Evolutionary conservation across 1,284 basidiomycete species (phyloP).

Genomic region (Puccinia polysora): DNA sequence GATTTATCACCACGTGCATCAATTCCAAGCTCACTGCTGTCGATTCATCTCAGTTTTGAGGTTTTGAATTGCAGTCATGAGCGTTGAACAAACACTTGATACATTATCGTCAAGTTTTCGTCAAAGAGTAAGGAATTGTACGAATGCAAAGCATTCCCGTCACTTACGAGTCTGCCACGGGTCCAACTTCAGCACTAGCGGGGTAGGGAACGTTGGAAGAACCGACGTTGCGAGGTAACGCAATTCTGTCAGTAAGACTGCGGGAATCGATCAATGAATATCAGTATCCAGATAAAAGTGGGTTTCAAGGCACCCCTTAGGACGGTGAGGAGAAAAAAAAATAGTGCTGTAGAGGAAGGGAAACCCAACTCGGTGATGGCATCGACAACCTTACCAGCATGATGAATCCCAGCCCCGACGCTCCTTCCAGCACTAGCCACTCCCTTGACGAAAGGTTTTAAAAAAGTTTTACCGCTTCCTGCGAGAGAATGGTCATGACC

Average conservation of each 20-base stretch:
- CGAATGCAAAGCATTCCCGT: background rate
- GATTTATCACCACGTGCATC: background rate
- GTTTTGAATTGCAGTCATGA: constrained; percentile 2
- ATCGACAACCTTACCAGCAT: constrained; percentile 35
- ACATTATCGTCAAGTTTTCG: too few relatives aligned
- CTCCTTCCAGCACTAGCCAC: constrained; percentile 21
- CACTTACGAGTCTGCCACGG: background rate
- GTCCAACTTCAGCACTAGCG: background rate
- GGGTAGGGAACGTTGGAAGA: background rate
- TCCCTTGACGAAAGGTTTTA: constrained; percentile 22
- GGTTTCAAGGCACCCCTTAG: background rate
- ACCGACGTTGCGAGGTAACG: background rate
- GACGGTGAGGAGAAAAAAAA: background rate
- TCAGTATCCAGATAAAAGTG: background rate
- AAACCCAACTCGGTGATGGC: constrained; percentile 16
- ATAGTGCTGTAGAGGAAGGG: background rate
- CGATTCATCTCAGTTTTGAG: background rate
- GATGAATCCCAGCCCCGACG: constrained; percentile 24
- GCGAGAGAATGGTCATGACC: background rate
- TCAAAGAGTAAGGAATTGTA: background rate
- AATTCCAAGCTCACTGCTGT: background rate
- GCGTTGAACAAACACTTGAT: too few relatives aligned
- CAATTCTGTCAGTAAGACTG: constrained; percentile 19
- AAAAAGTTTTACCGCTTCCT: constrained; percentile 8
- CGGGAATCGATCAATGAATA: background rate